Evolutionary conservation across 768 basidiomycete genomes (phyloP).

Genomic region (Kwoniella botswanensis): DNA sequence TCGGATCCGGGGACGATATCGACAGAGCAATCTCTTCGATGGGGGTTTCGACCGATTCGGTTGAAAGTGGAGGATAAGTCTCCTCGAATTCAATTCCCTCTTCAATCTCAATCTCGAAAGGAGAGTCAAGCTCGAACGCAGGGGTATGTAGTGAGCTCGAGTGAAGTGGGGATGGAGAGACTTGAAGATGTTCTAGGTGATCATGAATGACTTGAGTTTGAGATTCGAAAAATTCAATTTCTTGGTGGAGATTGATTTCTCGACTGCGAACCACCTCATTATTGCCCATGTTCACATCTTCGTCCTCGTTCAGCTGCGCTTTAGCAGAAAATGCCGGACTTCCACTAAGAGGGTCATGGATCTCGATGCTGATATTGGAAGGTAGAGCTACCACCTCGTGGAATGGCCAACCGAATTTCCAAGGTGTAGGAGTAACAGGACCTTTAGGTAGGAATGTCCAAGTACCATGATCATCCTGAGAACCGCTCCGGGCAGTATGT

Average conservation of each 20-base stretch:
- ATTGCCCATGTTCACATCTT: too few species aligned
- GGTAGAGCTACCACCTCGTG: not conserved
- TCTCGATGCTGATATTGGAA: not conserved
- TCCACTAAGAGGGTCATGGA: not conserved
- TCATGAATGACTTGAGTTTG: not conserved
- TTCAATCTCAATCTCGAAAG: not conserved
- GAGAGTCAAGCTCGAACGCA: not conserved
- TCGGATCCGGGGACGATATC: not conserved
- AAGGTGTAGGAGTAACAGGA: slow-evolving; percentile 11
- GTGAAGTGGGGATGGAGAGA: not conserved
- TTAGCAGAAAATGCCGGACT: not conserved
- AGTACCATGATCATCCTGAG: not conserved
- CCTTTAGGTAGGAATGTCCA: slow-evolving; percentile 14
- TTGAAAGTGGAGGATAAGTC: not conserved
- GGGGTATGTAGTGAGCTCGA: not conserved
- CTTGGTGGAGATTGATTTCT: not conserved
- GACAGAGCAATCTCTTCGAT: not conserved
- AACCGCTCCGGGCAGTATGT: not conserved
- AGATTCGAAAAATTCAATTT: not conserved
- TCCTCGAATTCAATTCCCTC: not conserved
- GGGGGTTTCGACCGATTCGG: not conserved
- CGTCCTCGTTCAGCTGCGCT: too few species aligned
- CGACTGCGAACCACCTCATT: too few species aligned
- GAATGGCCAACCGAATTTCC: slow-evolving; percentile 12
- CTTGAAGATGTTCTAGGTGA: not conserved